A percentile compares a stretch with the other conserved stretches of the same genome.
phyloP scores from a whole-genome alignment of 805 yeast genomes.

The Blastobotrys attinorum region DNA sequence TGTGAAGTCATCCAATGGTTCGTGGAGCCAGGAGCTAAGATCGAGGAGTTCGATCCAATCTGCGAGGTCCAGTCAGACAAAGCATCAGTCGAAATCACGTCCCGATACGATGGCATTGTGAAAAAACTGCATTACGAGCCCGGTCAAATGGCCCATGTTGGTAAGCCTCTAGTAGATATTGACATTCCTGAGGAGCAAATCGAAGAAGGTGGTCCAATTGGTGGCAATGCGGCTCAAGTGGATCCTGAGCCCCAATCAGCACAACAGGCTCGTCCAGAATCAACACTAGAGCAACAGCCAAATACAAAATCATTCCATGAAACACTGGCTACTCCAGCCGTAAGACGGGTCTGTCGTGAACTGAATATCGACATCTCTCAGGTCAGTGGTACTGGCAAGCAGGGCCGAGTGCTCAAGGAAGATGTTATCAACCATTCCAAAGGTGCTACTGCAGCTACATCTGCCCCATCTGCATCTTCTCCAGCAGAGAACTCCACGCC shows the following conservation, averaged over 20 bases:
- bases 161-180: constrained; percentile 28
- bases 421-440: constrained; percentile 20
- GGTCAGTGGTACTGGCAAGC: constrained; percentile 27
- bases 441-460: constrained; percentile 2
- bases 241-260: constrained; percentile 2
- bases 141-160: constrained; percentile 30
- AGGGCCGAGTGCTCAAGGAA: constrained; percentile 29
- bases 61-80: constrained; percentile 31
- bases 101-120: constrained; percentile 27
- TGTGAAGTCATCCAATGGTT: constrained; percentile 33
- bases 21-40: constrained; percentile 29
- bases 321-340: constrained; percentile 30
- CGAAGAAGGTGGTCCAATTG: not conserved
- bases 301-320: constrained; percentile 1
- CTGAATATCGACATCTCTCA: constrained; percentile 19
- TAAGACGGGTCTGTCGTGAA: constrained; percentile 26
- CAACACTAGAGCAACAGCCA: not conserved
- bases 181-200: constrained; percentile 21
- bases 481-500: constrained; percentile 5
- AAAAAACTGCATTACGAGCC: constrained; percentile 28
- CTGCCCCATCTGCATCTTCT: constrained; percentile 3
- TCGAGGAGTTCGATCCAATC: constrained; percentile 29
- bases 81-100: constrained; percentile 31
- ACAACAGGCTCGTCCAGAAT: constrained; percentile 2
- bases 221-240: constrained; percentile 2